Evolutionary conservation across 495 filamentous ascomycete genomes (phyloP).

Genomic region (Aspergillus biplanus): DNA sequence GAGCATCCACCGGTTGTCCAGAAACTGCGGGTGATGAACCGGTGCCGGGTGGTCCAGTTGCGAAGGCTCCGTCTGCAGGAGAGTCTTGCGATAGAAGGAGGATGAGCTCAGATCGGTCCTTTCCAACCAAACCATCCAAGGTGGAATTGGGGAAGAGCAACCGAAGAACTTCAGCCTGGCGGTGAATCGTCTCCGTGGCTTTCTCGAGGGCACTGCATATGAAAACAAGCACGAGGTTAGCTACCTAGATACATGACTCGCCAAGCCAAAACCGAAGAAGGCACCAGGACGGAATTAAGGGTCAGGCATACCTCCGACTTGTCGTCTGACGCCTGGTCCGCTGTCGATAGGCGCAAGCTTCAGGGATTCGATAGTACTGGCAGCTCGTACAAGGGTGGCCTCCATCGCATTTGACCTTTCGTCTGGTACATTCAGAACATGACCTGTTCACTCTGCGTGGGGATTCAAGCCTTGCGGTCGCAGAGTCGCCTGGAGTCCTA

Average conservation of each 20-base stretch:
- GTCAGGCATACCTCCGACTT: constrained; percentile 6
- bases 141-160: constrained; percentile 10
- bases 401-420: constrained; percentile 18
- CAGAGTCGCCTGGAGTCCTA: background rate
- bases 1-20: constrained; percentile 1
- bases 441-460: constrained; percentile 16
- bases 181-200: constrained; percentile 14
- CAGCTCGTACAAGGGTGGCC: constrained; percentile 9
- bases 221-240: background rate
- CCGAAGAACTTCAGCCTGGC: constrained; percentile 11
- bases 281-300: background rate
- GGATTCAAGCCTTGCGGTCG: background rate
- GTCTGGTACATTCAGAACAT: constrained; percentile 12
- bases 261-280: background rate
- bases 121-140: constrained; percentile 13
- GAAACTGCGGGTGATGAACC: background rate
- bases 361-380: constrained; percentile 15
- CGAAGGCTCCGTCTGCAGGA: background rate
- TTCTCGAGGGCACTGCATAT: constrained; percentile 11
- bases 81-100: constrained; percentile 9
- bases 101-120: constrained; percentile 12
- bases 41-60: background rate
- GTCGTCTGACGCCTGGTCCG: constrained; percentile 13
- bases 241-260: background rate
- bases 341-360: constrained; percentile 11